phyloP scores from a whole-genome alignment of 148 eudicot species.

The Heliamphora exappendiculata region DNA sequence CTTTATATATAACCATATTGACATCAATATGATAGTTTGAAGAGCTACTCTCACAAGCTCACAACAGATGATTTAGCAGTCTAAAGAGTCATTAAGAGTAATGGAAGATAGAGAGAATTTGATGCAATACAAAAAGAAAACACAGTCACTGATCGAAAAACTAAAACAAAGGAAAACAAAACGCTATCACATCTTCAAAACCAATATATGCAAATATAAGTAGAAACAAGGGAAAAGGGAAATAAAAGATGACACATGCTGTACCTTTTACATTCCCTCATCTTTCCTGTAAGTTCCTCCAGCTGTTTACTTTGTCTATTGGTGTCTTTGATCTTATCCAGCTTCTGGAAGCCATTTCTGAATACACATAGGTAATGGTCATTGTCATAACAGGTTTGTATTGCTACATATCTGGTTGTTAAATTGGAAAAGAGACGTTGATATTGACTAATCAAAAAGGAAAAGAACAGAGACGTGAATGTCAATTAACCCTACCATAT shows the following conservation, averaged over 20 bases:
- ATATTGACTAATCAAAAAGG: not conserved
- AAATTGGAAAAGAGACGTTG: not conserved
- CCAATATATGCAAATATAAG: not conserved
- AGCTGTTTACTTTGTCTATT: conserved; percentile 92
- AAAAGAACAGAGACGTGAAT: not conserved
- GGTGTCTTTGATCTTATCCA: conserved; percentile 89
- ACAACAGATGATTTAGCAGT: not conserved
- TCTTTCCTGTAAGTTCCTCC: conserved; percentile 94
- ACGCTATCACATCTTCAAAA: not conserved
- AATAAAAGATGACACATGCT: not conserved
- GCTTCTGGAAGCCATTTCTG: conserved; percentile 98
- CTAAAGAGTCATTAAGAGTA: too few relatives aligned
- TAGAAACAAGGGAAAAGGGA: conserved; percentile 3
- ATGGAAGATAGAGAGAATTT: not conserved
- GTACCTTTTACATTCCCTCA: conserved; percentile 99
- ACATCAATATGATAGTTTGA: not conserved
- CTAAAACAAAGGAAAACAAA: not conserved
- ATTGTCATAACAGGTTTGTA: not conserved
- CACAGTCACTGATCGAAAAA: too few relatives aligned
- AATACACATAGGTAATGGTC: not conserved
- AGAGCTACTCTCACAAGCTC: not conserved
- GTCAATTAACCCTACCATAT: not conserved
- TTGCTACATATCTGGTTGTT: not conserved
- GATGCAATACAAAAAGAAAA: not conserved
- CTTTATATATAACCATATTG: not conserved